A percentile compares a stretch with the other conserved stretches of the same genome.
Evolutionary conservation across 2,329 filamentous ascomycete genomes (phyloP).

Genomic region (Thelonectria discophora): DNA sequence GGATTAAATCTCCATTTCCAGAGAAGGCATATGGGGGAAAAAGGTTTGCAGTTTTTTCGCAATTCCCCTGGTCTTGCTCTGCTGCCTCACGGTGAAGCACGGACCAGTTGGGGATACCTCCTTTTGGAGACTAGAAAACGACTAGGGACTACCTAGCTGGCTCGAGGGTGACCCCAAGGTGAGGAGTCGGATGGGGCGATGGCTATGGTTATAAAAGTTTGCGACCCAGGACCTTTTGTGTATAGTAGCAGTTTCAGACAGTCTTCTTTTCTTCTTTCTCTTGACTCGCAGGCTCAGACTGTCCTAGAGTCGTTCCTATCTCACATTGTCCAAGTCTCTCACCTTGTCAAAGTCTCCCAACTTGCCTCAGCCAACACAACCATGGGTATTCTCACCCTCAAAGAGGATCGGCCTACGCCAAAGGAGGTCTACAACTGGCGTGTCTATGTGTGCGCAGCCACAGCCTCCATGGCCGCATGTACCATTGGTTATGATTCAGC

Average conservation of each 20-base stretch:
- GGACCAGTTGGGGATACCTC: slow-evolving; percentile 12
- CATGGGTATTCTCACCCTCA: slow-evolving; percentile 60
- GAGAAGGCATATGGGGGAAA: slow-evolving; percentile 21
- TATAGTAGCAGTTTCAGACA: slow-evolving; percentile 1
- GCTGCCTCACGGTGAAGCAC: slow-evolving; percentile 8
- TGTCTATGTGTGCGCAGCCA: slow-evolving; percentile 62
- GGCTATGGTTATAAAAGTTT: slow-evolving; percentile 24
- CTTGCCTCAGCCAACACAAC: no score
- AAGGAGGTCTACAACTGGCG: slow-evolving; percentile 69
- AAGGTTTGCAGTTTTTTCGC: background rate
- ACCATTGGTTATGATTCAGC: slow-evolving; percentile 73
- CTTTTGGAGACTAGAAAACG: background rate
- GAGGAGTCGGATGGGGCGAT: slow-evolving; percentile 20
- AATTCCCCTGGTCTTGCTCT: slow-evolving; percentile 9
- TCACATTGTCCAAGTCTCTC: background rate
- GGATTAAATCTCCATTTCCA: slow-evolving; percentile 34
- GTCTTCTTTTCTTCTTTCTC: slow-evolving; percentile 5
- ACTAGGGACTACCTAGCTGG: slow-evolving; percentile 1
- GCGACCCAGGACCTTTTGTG: slow-evolving; percentile 9
- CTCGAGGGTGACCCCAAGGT: slow-evolving; percentile 4
- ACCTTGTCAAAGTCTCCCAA: background rate
- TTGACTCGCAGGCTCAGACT: background rate
- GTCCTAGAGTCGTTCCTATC: no score
- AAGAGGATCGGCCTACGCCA: slow-evolving; percentile 66
- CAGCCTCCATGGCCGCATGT: slow-evolving; percentile 65